Conservation (phyloP, 768 basidiomycete species). For the Aureoboletus auriporus region DNA sequence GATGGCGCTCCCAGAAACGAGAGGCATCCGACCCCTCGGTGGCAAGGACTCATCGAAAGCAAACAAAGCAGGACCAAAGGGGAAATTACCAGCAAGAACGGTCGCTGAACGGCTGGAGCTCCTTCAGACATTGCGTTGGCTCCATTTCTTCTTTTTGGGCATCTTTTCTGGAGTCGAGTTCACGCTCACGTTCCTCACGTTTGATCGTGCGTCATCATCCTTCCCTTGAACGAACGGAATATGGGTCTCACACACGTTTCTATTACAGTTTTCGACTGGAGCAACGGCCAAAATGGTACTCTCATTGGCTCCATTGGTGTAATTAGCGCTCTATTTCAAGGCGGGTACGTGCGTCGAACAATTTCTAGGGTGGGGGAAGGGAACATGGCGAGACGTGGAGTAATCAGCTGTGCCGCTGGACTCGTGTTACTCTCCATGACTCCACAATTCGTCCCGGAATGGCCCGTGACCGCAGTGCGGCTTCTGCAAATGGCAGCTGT, state of each 20-base stretch:
- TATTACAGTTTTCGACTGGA: constrained; percentile 79
- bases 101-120: constrained; percentile 49
- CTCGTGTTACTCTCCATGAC: constrained; percentile 71
- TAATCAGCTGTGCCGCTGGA: constrained; percentile 65
- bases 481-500: constrained; percentile 69
- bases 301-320: constrained; percentile 88
- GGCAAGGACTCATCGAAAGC: constrained; percentile 17
- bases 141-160: constrained; percentile 85
- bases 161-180: constrained; percentile 96
- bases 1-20: constrained; percentile 81
- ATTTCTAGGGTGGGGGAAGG: constrained; percentile 75
- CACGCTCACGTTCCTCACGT: constrained; percentile 92
- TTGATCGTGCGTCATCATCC: constrained; percentile 58
- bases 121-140: constrained; percentile 55
- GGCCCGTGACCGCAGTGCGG: constrained; percentile 43
- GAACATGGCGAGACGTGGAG: constrained; percentile 78
- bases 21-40: constrained; percentile 36
- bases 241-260: background rate
- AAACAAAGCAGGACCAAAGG: constrained; percentile 15
- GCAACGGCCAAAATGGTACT: constrained; percentile 81
- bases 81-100: constrained; percentile 14
- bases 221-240: background rate
- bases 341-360: constrained; percentile 87
- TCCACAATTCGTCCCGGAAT: constrained; percentile 48
- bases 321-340: constrained; percentile 85